These are phyloP conservation scores for Calocera cornea DNA, from an alignment of 768 basidiomycete genomes.

Conservation along the genomic window DNA sequence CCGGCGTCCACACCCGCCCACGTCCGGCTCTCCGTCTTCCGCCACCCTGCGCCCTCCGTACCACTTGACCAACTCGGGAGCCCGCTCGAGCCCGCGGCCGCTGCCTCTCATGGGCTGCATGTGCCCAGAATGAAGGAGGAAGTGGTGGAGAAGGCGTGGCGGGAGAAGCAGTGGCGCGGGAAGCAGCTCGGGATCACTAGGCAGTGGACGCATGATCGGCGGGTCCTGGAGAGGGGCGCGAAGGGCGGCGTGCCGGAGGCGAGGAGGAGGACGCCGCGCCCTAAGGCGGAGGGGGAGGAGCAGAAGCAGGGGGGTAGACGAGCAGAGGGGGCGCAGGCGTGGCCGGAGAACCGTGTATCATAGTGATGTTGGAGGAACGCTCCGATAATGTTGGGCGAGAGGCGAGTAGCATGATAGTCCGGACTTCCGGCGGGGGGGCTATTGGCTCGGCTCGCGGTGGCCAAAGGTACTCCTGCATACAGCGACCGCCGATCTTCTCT, in stretches of 20 bases:
- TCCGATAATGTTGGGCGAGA: too few species aligned
- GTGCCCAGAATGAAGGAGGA: too few species aligned
- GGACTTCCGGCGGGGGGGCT: too few species aligned
- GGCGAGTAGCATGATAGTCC: too few species aligned
- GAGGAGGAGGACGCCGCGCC: background rate
- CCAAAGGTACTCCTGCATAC: too few species aligned
- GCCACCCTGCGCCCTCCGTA: too few species aligned
- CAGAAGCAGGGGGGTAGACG: background rate
- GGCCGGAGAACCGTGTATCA: too few species aligned
- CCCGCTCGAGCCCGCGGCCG: background rate
- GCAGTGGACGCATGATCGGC: background rate
- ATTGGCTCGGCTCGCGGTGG: too few species aligned
- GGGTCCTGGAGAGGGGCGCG: background rate
- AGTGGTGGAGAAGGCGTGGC: background rate
- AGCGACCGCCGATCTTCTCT: too few species aligned
- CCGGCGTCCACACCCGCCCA: background rate
- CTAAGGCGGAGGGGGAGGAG: background rate
- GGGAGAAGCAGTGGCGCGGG: background rate
- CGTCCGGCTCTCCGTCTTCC: background rate
- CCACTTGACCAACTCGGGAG: background rate
- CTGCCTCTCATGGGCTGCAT: background rate
- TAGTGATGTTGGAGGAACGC: too few species aligned
- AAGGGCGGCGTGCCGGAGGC: background rate
- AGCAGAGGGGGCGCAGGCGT: too few species aligned
- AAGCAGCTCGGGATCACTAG: background rate